Conservation (phyloP, 306 rosid genomes). For the Sicyos edulis region DNA sequence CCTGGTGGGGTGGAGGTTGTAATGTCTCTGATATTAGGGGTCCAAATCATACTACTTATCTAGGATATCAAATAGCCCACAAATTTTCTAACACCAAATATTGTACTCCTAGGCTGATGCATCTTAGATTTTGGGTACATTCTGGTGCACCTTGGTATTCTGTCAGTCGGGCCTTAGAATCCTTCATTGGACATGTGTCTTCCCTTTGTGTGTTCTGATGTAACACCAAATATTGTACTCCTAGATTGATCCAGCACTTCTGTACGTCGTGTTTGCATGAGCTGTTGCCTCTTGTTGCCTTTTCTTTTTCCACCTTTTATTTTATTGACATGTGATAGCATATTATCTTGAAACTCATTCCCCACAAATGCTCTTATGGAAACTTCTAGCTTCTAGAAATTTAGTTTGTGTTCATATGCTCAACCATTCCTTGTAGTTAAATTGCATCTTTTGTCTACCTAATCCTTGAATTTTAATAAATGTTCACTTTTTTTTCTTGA, state of each 20-base stretch:
- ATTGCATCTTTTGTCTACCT: no score
- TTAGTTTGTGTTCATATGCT: no score
- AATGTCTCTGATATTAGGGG: neutral
- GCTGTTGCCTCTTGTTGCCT: neutral
- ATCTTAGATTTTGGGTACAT: no score
- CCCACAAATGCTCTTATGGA: no score
- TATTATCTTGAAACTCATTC: neutral
- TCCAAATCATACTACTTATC: neutral
- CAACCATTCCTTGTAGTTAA: no score
- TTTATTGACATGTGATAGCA: neutral
- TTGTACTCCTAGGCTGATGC: no score
- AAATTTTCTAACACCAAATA: neutral
- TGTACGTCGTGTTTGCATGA: neutral
- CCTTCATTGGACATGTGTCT: neutral
- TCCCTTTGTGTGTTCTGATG: no score
- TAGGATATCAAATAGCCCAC: neutral
- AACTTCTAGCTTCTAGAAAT: no score
- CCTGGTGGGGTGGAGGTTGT: neutral
- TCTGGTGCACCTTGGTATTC: neutral
- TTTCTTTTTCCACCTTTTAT: neutral
- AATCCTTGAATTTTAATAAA: no score
- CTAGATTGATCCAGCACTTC: no score
- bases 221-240: no score
- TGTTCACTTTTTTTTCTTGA: no score
- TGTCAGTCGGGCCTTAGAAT: neutral